Evolutionary conservation across 306 rosid species (phyloP).

Genomic region (Pueraria montana): DNA sequence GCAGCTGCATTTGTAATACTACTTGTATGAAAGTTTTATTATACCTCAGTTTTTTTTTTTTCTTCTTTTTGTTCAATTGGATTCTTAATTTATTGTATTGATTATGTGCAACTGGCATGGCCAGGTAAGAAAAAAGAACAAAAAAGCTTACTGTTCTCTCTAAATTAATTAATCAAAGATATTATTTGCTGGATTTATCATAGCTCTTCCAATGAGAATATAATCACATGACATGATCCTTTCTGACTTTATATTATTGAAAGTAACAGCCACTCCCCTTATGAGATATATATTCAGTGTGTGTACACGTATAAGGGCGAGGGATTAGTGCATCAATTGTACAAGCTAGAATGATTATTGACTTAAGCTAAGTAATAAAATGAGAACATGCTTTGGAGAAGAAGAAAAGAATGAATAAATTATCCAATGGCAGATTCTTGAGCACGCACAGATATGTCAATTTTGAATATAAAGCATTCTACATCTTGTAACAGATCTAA

Average conservation of each 20-base stretch:
- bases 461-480: not conserved
- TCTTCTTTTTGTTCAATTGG: conserved; percentile 3
- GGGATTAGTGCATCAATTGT: not conserved
- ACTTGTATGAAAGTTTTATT: conserved; percentile 30
- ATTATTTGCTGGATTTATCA: conserved; percentile 9
- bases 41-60: not conserved
- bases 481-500: conserved; percentile 21
- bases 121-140: not conserved
- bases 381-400: not conserved
- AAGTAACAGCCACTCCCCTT: not conserved
- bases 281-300: conserved; percentile 9
- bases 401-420: not conserved
- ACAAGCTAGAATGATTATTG: not conserved
- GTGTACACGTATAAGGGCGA: not conserved
- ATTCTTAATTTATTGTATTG: conserved; percentile 26
- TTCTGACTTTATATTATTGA: conserved; percentile 7
- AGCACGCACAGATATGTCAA: not conserved
- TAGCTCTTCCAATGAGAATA: conserved; percentile 31
- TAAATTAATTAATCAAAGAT: conserved; percentile 31
- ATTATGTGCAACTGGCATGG: conserved; percentile 3
- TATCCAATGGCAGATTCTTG: conserved; percentile 2
- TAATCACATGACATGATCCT: conserved; percentile 23
- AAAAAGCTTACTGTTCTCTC: not conserved
- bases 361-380: conserved; percentile 17
- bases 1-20: conserved; percentile 22